phyloP scores from a whole-genome alignment of 176 grass and related monocot species.

The Eremochloa ophiuroides region DNA sequence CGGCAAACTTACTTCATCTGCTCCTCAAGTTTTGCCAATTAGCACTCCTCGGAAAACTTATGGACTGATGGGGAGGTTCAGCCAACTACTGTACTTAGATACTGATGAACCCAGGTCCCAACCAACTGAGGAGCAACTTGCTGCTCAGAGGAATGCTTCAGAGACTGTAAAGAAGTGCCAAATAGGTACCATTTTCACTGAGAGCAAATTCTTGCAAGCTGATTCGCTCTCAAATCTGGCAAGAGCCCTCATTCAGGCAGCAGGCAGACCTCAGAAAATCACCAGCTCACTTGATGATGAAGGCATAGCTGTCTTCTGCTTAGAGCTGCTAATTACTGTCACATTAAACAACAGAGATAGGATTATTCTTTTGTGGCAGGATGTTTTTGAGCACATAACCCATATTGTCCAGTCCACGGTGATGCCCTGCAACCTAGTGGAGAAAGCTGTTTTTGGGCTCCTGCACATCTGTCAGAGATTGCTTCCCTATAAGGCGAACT shows the following conservation, averaged over 20 bases:
- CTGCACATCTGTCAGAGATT: constrained; percentile 88
- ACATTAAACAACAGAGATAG: constrained; percentile 97
- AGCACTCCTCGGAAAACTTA: constrained; percentile 62
- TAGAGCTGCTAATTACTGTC: constrained; percentile 86
- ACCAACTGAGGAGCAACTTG: constrained; percentile 85
- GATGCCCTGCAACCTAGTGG: constrained; percentile 95
- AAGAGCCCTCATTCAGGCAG: constrained; percentile 67
- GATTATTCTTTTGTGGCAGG: constrained; percentile 89
- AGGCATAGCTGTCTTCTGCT: constrained; percentile 79
- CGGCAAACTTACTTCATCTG: constrained; percentile 40
- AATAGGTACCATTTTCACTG: constrained; percentile 79
- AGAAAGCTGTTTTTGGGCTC: constrained; percentile 96
- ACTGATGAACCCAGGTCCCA: constrained; percentile 74
- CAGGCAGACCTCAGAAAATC: constrained; percentile 75
- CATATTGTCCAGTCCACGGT: constrained; percentile 91
- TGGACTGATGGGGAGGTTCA: constrained; percentile 93
- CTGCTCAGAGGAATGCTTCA: constrained; percentile 65
- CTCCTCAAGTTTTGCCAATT: constrained; percentile 52
- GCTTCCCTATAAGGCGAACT: constrained; percentile 95
- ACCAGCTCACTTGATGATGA: constrained; percentile 76
- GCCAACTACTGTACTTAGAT: constrained; percentile 76
- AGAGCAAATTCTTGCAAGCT: constrained; percentile 96
- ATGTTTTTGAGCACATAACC: constrained; percentile 89
- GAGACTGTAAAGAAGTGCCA: constrained; percentile 83
- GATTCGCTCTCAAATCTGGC: constrained; percentile 79